Percentiles rank a stretch among this genome's conserved stretches.
These are phyloP conservation scores for Triticum timopheevii DNA, from an alignment of 176 grass and related monocot genomes.

Conservation along the genomic window DNA sequence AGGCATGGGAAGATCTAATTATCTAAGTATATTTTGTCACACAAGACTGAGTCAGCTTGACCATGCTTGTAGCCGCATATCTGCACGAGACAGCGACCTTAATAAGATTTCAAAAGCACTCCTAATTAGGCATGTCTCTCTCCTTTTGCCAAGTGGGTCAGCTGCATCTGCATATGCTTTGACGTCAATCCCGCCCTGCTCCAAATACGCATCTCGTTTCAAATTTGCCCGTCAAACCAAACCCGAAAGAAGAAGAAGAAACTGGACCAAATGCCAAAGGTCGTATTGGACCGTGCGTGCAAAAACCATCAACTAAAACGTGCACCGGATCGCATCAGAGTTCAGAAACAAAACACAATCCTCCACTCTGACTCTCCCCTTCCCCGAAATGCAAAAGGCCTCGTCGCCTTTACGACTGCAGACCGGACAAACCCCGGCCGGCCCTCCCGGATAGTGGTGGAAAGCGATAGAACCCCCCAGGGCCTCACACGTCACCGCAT, in stretches of 20 bases:
- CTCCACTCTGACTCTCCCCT: not conserved
- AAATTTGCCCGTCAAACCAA: not conserved
- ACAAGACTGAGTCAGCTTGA: not conserved
- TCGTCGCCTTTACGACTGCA: not conserved
- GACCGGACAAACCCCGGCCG: not conserved
- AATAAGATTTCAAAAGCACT: not conserved
- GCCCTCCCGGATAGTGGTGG: not conserved
- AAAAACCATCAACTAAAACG: not conserved
- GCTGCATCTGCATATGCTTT: not conserved
- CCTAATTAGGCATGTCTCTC: not conserved
- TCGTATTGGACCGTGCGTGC: not conserved
- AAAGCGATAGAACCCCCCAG: conserved; percentile 1
- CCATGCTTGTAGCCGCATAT: not conserved
- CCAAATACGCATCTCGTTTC: not conserved
- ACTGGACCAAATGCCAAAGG: not conserved
- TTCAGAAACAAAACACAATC: not conserved
- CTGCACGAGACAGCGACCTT: not conserved
- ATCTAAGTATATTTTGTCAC: not conserved
- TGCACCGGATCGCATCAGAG: not conserved
- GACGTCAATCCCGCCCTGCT: not conserved
- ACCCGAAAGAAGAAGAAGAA: not conserved
- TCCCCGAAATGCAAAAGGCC: not conserved
- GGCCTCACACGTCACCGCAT: not conserved
- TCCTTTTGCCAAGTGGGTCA: not conserved
- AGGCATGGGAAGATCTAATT: not conserved